Evolutionary conservation across 345 rosid genomes (phyloP).

Genomic region (Camelina sativa): DNA sequence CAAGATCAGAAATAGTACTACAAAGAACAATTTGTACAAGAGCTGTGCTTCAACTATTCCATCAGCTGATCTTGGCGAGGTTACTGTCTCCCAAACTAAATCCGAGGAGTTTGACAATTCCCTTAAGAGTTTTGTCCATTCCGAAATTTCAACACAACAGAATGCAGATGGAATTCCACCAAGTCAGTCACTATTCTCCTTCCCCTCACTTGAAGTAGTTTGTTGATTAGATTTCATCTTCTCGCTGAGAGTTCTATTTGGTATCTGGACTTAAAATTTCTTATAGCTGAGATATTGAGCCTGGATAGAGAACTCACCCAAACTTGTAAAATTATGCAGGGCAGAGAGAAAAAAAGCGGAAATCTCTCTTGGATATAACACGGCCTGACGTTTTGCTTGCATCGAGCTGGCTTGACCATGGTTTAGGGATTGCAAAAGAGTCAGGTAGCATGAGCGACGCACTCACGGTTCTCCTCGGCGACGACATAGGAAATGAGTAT

Average conservation of each 20-base stretch:
- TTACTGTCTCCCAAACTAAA: slow-evolving; percentile 47
- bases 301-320: slow-evolving; percentile 8
- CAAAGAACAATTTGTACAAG: slow-evolving; percentile 69
- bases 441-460: slow-evolving; percentile 57
- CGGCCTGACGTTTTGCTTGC: slow-evolving; percentile 67
- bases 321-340: slow-evolving; percentile 14
- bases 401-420: slow-evolving; percentile 78
- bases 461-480: slow-evolving; percentile 66
- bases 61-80: slow-evolving; percentile 20
- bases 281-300: not conserved
- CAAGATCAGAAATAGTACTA: slow-evolving; percentile 59
- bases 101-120: slow-evolving; percentile 67
- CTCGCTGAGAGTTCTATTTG: not conserved
- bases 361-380: slow-evolving; percentile 41
- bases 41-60: slow-evolving; percentile 64
- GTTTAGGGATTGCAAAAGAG: slow-evolving; percentile 54
- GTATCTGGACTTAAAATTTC: slow-evolving; percentile 4
- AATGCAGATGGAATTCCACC: slow-evolving; percentile 62
- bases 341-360: slow-evolving; percentile 21
- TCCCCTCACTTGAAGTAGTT: slow-evolving; percentile 1
- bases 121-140: slow-evolving; percentile 63
- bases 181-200: slow-evolving; percentile 52
- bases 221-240: slow-evolving; percentile 17
- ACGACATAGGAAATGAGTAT: slow-evolving; percentile 60
- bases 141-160: slow-evolving; percentile 62